These are phyloP conservation scores for Noccaea bulbosa DNA, from an alignment of 345 rosid genomes.

Conservation along the genomic window DNA sequence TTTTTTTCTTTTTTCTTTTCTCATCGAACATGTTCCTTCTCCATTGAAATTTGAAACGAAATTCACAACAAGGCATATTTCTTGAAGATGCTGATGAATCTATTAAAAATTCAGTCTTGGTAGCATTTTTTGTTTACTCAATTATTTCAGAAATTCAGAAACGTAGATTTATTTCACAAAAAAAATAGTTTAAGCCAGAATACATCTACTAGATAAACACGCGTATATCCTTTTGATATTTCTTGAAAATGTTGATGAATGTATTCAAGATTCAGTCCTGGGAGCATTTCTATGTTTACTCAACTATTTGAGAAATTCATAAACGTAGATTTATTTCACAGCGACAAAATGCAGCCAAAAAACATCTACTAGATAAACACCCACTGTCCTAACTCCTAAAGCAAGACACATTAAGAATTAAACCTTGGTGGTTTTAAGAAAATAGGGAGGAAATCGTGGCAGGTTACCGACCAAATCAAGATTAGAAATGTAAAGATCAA, in stretches of 20 bases:
- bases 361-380: background rate
- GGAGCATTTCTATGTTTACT: background rate
- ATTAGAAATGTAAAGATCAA: background rate
- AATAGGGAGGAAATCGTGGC: background rate
- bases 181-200: too few species aligned
- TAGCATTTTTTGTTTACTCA: background rate
- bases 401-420: background rate
- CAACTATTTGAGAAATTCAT: background rate
- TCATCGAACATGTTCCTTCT: slow-evolving; percentile 27
- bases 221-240: background rate
- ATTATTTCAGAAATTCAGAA: background rate
- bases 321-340: slow-evolving; percentile 2
- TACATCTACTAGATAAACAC: too few species aligned
- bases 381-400: background rate
- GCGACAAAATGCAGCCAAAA: background rate
- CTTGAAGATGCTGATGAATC: background rate
- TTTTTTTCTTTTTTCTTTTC: background rate
- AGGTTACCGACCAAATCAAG: slow-evolving; percentile 33
- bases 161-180: background rate
- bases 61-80: background rate
- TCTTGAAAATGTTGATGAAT: background rate
- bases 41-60: background rate
- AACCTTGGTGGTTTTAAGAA: background rate
- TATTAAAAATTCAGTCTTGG: background rate
- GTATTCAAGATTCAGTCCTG: background rate